These are phyloP conservation scores for Gentiana straminea DNA, from an alignment of 257 asterid species.

Conservation along the genomic window DNA sequence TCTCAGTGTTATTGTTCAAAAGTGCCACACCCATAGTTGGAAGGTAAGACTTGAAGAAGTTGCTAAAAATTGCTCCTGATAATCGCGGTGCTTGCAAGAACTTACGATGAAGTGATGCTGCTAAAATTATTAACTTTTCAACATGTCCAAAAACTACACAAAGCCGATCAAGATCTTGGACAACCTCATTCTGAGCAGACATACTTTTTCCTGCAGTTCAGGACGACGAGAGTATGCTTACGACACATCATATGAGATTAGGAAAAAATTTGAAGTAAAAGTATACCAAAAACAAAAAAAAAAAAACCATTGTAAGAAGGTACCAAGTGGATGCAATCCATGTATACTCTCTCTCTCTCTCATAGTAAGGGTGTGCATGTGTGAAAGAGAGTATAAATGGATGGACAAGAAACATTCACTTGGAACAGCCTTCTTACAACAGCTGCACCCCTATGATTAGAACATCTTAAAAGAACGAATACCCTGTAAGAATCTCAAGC, in stretches of 20 bases:
- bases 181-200: conserved; percentile 34
- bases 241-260: too few species aligned
- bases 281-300: too few species aligned
- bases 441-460: too few species aligned
- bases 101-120: conserved; percentile 75
- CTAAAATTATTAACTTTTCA: conserved; percentile 59
- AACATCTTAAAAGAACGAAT: not conserved
- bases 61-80: conserved; percentile 51
- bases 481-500: conserved; percentile 54
- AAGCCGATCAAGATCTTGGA: conserved; percentile 58
- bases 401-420: too few species aligned
- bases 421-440: too few species aligned
- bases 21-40: conserved; percentile 67
- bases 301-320: too few species aligned
- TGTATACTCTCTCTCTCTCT: too few species aligned
- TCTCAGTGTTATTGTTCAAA: conserved; percentile 20
- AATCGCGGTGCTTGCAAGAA: conserved; percentile 66
- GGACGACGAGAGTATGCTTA: not conserved
- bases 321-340: too few species aligned
- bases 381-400: too few species aligned
- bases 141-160: conserved; percentile 56
- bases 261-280: too few species aligned
- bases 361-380: too few species aligned
- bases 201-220: conserved; percentile 34
- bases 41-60: conserved; percentile 50